Base-by-base conservation (phyloP, 176 grass and related monocot genomes). In the Echinochloa phyllopogon region DNA sequence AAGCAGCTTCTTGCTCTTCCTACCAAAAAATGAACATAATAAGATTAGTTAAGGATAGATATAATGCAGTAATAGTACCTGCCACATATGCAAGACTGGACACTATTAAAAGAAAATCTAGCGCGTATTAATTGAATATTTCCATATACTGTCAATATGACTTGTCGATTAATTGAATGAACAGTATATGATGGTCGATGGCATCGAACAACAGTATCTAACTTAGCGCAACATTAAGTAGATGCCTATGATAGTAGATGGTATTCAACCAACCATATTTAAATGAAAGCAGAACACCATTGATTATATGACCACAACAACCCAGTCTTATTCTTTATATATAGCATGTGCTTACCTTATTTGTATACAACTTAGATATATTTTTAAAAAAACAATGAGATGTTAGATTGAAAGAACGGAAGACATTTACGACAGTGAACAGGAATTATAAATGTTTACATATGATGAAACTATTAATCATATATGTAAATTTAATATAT, bases 1-100 rank as follows among this genome's bases (percentile, higher is more conserved):
- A 83, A 83, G 96, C 88, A 6, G 86, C 51, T 45, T 98, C 96
- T 94, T 98, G 85, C 77, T 98, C 96, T 87, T 95, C 96, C 96
- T 98, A 86, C 33, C 11, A 65, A 43, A 77, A 82, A 74, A 66
- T 49, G 64, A 93, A 65, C 52, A 72, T 65, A 3, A 58, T 23
- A 81, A 77, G 56, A 80, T 76, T 72, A 71, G 38, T 72, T 78
- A 38, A 17, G 38, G 4, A 36, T 50, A 72, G 69, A 72, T 50
- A 50, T 47, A 45, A 48, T n/a, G 6, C n/a, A 47, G 6, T 24
- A 45, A 48, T 27, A 49, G 23, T 49, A 6, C 13, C 29, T 49
- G 49, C 39, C 23, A 29, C 29, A 72, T 72, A 24, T n/a, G 14
- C n/a, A 72, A 25, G 23, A 72, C 6, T 72, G 33, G 44, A 39